Percentiles rank a stretch among this genome's conserved stretches.
phyloP scores from a whole-genome alignment of 768 basidiomycete species.

The Hygrophoropsis aurantiaca region DNA sequence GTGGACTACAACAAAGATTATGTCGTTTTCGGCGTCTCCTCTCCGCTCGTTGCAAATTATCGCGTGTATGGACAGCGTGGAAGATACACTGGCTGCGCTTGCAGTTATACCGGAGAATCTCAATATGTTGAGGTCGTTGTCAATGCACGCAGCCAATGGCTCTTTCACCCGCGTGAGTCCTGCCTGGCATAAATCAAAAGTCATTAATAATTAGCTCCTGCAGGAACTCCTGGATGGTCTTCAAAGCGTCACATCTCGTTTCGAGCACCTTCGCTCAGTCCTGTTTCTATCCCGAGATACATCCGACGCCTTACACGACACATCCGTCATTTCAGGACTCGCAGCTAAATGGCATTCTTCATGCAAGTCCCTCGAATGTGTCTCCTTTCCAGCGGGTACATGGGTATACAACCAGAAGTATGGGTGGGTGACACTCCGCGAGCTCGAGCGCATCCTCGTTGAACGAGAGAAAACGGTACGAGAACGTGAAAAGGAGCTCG shows the following conservation, averaged over 20 bases:
- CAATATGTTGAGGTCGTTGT: conserved; percentile 16
- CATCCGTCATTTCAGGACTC: conserved; percentile 8
- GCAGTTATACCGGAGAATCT: conserved; percentile 16
- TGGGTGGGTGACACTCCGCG: conserved; percentile 21
- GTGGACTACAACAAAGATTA: conserved; percentile 16
- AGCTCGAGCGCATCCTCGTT: conserved; percentile 14
- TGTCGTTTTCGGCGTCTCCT: conserved; percentile 19
- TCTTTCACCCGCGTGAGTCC: conserved; percentile 18
- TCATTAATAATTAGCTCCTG: neutral
- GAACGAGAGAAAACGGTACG: conserved; percentile 9
- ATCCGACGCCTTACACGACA: conserved; percentile 16
- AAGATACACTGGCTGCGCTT: conserved; percentile 18
- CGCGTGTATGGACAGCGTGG: conserved; percentile 9
- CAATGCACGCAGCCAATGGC: conserved; percentile 22
- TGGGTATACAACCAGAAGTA: conserved; percentile 15
- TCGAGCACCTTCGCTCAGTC: conserved; percentile 18
- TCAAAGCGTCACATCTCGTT: conserved; percentile 17
- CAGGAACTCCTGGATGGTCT: conserved; percentile 23
- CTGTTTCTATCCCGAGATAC: conserved; percentile 22
- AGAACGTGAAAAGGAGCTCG: neutral
- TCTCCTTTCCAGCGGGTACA: conserved; percentile 17
- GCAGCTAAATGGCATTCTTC: conserved; percentile 16
- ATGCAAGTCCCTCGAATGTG: conserved; percentile 22
- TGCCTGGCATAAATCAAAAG: neutral
- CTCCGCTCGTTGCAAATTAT: conserved; percentile 24